Conservation (phyloP, 495 filamentous ascomycete genomes). For the Tuber magnatum region DNA sequence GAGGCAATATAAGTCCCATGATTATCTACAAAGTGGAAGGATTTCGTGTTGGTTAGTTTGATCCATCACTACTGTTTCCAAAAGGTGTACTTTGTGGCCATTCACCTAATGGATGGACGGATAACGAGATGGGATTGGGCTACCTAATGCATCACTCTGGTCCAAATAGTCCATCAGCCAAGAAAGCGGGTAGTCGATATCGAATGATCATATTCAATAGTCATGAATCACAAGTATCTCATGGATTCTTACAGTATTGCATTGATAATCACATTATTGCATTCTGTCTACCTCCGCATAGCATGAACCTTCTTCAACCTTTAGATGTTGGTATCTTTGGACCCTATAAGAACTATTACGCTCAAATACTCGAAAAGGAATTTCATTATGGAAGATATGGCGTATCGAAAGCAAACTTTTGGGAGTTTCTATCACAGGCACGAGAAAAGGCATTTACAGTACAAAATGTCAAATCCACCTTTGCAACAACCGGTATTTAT, state of each 20-base stretch:
- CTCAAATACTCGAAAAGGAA: constrained; percentile 3
- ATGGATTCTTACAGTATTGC: constrained; percentile 7
- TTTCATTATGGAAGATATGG: constrained; percentile 4
- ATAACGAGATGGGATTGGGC: neutral
- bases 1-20: neutral
- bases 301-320: constrained; percentile 7
- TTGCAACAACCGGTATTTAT: constrained; percentile 6
- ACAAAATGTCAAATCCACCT: constrained; percentile 3
- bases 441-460: constrained; percentile 4
- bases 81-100: constrained; percentile 4
- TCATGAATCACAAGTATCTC: neutral
- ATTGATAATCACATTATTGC: constrained; percentile 8
- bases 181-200: neutral
- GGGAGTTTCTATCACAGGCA: neutral
- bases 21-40: constrained; percentile 7
- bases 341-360: constrained; percentile 9
- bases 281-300: constrained; percentile 4
- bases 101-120: constrained; percentile 6
- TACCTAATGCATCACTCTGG: constrained; percentile 5
- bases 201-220: constrained; percentile 4
- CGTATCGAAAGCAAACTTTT: constrained; percentile 10
- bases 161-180: neutral
- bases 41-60: constrained; percentile 3
- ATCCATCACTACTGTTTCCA: constrained; percentile 6
- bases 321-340: constrained; percentile 10